Evolutionary conservation across 441 rosid genomes (phyloP).

Genomic region (Croton setiger): DNA sequence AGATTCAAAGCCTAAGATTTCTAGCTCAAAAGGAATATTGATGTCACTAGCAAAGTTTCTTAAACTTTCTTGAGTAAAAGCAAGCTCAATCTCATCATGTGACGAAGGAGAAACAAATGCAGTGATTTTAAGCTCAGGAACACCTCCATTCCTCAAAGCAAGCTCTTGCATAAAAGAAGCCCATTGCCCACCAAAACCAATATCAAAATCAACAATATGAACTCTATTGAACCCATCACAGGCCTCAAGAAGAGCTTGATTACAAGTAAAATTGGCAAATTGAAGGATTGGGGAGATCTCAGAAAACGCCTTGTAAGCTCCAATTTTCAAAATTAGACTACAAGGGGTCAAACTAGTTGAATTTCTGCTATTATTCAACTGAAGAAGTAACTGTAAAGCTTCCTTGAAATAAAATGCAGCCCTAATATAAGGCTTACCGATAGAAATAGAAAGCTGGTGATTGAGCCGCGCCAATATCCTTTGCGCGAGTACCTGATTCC

Average conservation of each 20-base stretch:
- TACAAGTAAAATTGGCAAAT: slow-evolving; percentile 61
- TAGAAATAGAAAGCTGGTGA: slow-evolving; percentile 81
- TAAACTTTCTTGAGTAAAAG: slow-evolving; percentile 52
- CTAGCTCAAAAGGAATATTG: slow-evolving; percentile 50
- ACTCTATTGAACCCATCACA: slow-evolving; percentile 41
- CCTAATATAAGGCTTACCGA: slow-evolving; percentile 77
- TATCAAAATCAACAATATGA: slow-evolving; percentile 63
- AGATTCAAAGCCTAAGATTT: slow-evolving; percentile 42
- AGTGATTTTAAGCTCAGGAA: slow-evolving; percentile 53
- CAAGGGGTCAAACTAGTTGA: slow-evolving; percentile 30
- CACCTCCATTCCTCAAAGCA: slow-evolving; percentile 44
- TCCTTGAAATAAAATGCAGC: slow-evolving; percentile 87
- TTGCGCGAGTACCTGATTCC: slow-evolving; percentile 82
- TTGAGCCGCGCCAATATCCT: slow-evolving; percentile 99
- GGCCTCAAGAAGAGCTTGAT: slow-evolving; percentile 67
- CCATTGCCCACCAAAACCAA: slow-evolving; percentile 76
- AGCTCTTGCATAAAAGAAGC: slow-evolving; percentile 78
- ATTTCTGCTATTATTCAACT: slow-evolving; percentile 30
- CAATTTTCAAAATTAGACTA: slow-evolving; percentile 53
- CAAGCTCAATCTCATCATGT: slow-evolving; percentile 48
- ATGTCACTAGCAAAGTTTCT: slow-evolving; percentile 48
- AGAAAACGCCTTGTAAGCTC: slow-evolving; percentile 59
- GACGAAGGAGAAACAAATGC: slow-evolving; percentile 53
- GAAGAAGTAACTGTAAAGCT: slow-evolving; percentile 59
- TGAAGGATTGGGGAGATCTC: slow-evolving; percentile 68